phyloP scores from a whole-genome alignment of 192 early-diverging fungal species.

The Rhizophagus clarus region DNA sequence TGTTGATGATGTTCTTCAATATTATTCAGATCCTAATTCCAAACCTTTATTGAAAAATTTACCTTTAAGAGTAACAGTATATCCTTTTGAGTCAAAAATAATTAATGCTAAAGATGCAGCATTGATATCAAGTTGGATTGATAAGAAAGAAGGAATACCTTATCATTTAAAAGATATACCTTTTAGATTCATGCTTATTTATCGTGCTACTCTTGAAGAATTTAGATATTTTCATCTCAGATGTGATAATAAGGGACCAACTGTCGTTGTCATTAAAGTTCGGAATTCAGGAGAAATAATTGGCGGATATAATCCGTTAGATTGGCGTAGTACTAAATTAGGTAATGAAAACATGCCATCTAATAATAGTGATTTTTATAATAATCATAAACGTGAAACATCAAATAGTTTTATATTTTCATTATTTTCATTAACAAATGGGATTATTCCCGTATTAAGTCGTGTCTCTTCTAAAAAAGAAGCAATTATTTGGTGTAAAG shows the following conservation, averaged over 20 bases:
- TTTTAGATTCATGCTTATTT: background rate
- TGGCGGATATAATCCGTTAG: slow-evolving; percentile 2
- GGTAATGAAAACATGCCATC: background rate
- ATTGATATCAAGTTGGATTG: slow-evolving; percentile 10
- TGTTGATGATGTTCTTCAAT: background rate
- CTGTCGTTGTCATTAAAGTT: background rate
- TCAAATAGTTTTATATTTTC: slow-evolving; percentile 5
- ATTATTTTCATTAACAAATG: slow-evolving; percentile 2
- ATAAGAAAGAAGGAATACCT: background rate
- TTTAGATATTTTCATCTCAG: background rate
- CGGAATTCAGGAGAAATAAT: background rate
- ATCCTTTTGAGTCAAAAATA: background rate
- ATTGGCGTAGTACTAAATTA: background rate
- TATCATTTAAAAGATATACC: background rate
- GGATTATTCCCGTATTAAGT: background rate
- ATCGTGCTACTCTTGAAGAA: background rate
- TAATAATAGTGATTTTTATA: background rate
- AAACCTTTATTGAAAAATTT: background rate
- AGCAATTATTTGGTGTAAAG: background rate
- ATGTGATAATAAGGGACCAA: background rate
- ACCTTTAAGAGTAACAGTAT: background rate
- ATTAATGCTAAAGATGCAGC: slow-evolving; percentile 6
- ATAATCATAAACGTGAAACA: background rate
- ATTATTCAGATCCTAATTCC: background rate
- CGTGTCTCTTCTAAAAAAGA: background rate